phyloP scores from a whole-genome alignment of 2,329 filamentous ascomycete genomes.

The Cercospora nicotianae region DNA sequence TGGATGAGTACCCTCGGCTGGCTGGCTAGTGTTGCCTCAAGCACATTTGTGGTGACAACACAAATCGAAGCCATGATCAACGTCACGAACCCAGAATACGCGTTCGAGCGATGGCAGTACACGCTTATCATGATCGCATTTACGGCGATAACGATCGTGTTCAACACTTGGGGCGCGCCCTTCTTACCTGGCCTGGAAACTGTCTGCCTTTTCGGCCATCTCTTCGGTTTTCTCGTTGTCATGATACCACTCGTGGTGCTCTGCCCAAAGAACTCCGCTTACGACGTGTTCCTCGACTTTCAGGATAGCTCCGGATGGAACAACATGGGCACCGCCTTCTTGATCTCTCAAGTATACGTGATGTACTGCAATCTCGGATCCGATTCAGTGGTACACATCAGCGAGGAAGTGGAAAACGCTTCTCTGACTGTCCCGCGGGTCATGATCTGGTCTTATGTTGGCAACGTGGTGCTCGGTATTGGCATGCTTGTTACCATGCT shows the following conservation, averaged over 20 bases:
- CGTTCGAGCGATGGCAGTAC: conserved; percentile 33
- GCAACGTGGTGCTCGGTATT: conserved; percentile 29
- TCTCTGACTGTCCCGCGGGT: conserved; percentile 34
- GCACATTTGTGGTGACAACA: conserved; percentile 40
- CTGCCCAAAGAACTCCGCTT: conserved; percentile 36
- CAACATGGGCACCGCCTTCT: conserved; percentile 34
- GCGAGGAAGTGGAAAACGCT: conserved; percentile 39
- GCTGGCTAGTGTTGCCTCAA: conserved; percentile 37
- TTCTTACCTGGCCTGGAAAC: conserved; percentile 44
- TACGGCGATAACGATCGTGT: conserved; percentile 40
- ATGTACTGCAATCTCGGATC: conserved; percentile 29
- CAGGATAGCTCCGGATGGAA: conserved; percentile 33
- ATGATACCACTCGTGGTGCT: conserved; percentile 36
- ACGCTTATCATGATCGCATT: conserved; percentile 38
- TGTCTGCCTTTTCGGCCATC: conserved; percentile 32
- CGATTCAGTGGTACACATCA: conserved; percentile 37
- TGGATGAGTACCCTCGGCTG: conserved; percentile 30
- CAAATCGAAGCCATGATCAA: conserved; percentile 43
- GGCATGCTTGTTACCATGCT: conserved; percentile 33
- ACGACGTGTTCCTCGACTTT: conserved; percentile 37
- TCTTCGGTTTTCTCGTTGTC: conserved; percentile 37
- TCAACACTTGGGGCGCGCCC: conserved; percentile 37
- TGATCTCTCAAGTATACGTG: conserved; percentile 31
- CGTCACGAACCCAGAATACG: conserved; percentile 35
- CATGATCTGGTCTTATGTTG: conserved; percentile 34